Evolutionary conservation across 2,329 filamentous ascomycete genomes (phyloP).

Genomic region (Alternaria sp.): DNA sequence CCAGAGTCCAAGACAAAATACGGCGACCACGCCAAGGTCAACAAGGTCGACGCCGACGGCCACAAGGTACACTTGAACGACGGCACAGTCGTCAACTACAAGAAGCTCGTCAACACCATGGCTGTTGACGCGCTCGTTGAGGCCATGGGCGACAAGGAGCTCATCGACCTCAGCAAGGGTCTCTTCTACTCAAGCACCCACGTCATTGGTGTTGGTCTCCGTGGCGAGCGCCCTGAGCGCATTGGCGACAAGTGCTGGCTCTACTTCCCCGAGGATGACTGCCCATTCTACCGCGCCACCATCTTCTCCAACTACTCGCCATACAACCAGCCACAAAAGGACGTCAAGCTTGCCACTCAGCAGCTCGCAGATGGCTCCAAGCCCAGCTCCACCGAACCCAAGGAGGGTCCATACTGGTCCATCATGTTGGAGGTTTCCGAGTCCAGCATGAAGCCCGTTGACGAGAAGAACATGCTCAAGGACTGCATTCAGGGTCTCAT

Average conservation of each 20-base stretch:
- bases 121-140: conserved; percentile 88
- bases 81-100: conserved; percentile 88
- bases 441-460: conserved; percentile 92
- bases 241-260: conserved; percentile 99
- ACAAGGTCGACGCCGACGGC: conserved; percentile 84
- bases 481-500: conserved; percentile 96
- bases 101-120: conserved; percentile 96
- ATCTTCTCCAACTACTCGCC: conserved; percentile 99
- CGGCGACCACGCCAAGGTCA: conserved; percentile 83
- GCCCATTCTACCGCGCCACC: conserved; percentile 98
- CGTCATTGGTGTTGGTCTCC: conserved; percentile 94
- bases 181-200: conserved; percentile 98
- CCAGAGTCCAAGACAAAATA: conserved; percentile 92
- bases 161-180: conserved; percentile 83
- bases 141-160: conserved; percentile 86
- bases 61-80: conserved; percentile 85
- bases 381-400: conserved; percentile 73
- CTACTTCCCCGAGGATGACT: conserved; percentile 99
- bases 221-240: conserved; percentile 88
- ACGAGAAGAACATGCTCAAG: conserved; percentile 82
- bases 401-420: conserved; percentile 97
- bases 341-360: conserved; percentile 85
- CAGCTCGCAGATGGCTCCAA: conserved; percentile 88
- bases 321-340: conserved; percentile 89
- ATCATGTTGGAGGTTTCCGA: conserved; percentile 99